Evolutionary conservation across 495 filamentous ascomycete genomes (phyloP), one percentile per base, ranked within the genome.

Genomic region (Xylaria intraflava): DNA sequence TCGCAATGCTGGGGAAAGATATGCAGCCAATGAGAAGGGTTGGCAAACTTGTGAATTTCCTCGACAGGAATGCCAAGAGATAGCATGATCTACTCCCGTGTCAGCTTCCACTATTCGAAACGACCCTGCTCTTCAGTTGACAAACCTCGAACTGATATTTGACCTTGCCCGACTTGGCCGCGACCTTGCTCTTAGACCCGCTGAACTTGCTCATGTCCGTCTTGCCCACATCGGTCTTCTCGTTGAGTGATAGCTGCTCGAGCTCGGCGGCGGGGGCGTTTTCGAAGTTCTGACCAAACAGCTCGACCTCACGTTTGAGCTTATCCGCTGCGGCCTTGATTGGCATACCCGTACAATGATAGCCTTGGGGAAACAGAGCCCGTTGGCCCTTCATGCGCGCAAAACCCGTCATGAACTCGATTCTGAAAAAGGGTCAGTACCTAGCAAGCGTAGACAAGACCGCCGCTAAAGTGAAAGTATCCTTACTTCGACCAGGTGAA

Each of bases 321-420:
- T 96, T 97, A 72, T 98, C 93, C 23, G 93, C 92, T 64, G 88
- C 95, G 4, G 93, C 90, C 69, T 96, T 96, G 73, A 98, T 97
- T 4, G 93, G 90, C 83, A 98, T 92, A 65, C 93, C 93, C 0
- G 94, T 96, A 72, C 89, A 94, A 73, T 98, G 93, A 72, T 87
- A 97, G 12, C 93, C 94, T 44, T 88, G 82, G 48, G 93, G 93
- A 69, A 92, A 96, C 40, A 97, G 76, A 53, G 82, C 77, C 41
- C 86, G 77, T 73, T 89, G 89, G 56, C 93, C 93, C 69, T 93
- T 81, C 90, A 96, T 94, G 33, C 92, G 75, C 35, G 85, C 83
- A 57, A 85, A 87, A 31, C 91, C 88, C 35, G 84, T 80, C 57
- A 84, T 82, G 68, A 96, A 98, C 69, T 98, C 92, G 57, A 95